Percentiles rank a stretch among this genome's conserved stretches.
Conservation (phyloP, 345 rosid species). For the Eucalyptus cloeziana region DNA sequence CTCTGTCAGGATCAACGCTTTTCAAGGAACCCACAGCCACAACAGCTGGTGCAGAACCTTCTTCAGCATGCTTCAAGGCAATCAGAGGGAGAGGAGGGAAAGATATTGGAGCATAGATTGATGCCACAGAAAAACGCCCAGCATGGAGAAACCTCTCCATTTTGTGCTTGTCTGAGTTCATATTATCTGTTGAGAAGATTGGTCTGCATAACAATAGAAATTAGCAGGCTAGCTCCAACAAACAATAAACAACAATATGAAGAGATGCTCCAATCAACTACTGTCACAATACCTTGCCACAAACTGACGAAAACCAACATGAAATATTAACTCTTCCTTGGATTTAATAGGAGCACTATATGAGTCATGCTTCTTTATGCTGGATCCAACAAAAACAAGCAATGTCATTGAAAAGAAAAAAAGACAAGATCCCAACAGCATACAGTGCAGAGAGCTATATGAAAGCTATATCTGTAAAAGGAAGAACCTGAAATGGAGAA, state of each 20-base stretch:
- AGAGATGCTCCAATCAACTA: neutral
- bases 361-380: constrained; percentile 69
- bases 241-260: neutral
- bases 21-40: constrained; percentile 92
- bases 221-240: neutral
- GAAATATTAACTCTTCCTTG: constrained; percentile 85
- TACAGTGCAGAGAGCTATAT: neutral
- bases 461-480: neutral
- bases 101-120: constrained; percentile 77
- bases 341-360: constrained; percentile 74
- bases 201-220: constrained; percentile 44
- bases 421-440: neutral
- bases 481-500: constrained; percentile 77
- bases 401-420: neutral
- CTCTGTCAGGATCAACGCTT: constrained; percentile 72
- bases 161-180: constrained; percentile 82
- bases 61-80: constrained; percentile 47
- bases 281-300: constrained; percentile 49
- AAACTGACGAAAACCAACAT: constrained; percentile 93
- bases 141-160: constrained; percentile 97
- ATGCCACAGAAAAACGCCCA: constrained; percentile 68
- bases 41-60: constrained; percentile 32
- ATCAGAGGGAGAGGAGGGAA: constrained; percentile 83
- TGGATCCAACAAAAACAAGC: constrained; percentile 10
- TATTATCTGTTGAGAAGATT: constrained; percentile 65